Conservation (phyloP, 2,329 filamentous ascomycete species). For the Claviceps humidiphila region DNA sequence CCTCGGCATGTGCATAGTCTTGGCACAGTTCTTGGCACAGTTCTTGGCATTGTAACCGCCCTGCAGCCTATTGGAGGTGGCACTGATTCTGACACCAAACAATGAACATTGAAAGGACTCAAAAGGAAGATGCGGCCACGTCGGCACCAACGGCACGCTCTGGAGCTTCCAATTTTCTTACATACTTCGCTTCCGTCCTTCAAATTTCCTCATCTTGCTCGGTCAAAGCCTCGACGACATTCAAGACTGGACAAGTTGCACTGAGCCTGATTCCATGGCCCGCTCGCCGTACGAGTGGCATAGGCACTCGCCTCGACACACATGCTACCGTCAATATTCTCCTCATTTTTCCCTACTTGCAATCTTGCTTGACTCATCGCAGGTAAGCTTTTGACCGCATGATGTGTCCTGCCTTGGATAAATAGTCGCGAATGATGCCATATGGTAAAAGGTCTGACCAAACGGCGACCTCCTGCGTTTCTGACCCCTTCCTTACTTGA, state of each 20-base stretch:
- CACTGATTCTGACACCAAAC: too few species aligned
- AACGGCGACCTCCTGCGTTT: conserved; percentile 34
- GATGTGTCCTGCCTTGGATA: background rate
- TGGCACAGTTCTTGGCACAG: too few species aligned
- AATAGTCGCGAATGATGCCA: conserved; percentile 34
- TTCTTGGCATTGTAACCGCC: too few species aligned
- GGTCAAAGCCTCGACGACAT: background rate
- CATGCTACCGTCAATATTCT: background rate
- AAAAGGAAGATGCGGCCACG: too few species aligned
- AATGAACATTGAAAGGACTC: too few species aligned
- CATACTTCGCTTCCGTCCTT: background rate
- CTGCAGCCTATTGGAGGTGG: too few species aligned
- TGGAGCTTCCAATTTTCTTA: background rate
- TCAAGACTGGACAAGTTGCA: background rate
- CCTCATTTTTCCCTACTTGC: background rate
- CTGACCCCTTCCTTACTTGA: conserved; percentile 7
- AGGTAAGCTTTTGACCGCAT: background rate
- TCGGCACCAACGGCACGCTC: background rate
- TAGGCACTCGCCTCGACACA: background rate
- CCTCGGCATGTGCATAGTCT: too few species aligned
- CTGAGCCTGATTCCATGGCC: background rate
- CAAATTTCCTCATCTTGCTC: background rate
- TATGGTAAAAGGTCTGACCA: conserved; percentile 55
- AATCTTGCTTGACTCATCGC: background rate
- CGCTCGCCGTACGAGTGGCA: background rate